These are phyloP conservation scores for Acrodontium crateriforme DNA, from an alignment of 2,329 filamentous ascomycete genomes.

Conservation along the genomic window DNA sequence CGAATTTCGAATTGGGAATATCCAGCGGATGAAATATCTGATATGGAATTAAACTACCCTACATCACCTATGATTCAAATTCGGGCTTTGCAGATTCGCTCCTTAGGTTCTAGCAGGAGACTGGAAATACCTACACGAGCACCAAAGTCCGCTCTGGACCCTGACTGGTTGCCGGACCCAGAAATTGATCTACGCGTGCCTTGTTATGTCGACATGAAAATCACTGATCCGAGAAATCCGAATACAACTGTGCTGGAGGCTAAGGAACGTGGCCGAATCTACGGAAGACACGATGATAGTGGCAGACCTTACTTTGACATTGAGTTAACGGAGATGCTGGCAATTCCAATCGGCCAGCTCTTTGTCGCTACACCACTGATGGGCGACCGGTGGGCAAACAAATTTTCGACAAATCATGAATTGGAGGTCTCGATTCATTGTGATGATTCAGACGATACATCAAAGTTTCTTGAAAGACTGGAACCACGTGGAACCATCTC, in stretches of 20 bases:
- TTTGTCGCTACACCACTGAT: conserved; percentile 6
- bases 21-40: too few relatives aligned
- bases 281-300: conserved; percentile 2
- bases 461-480: conserved; percentile 17
- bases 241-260: too few relatives aligned
- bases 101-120: too few relatives aligned
- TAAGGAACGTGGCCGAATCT: too few relatives aligned
- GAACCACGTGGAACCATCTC: too few relatives aligned
- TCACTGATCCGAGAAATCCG: conserved; percentile 2
- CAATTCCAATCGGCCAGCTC: conserved; percentile 12
- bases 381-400: conserved; percentile 11
- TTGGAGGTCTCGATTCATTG: conserved; percentile 18
- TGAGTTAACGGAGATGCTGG: conserved; percentile 12
- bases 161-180: conserved; percentile 5
- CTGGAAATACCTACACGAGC: too few relatives aligned
- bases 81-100: too few relatives aligned
- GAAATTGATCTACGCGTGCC: conserved; percentile 3
- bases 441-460: conserved; percentile 15
- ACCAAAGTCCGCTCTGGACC: too few relatives aligned
- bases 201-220: conserved; percentile 4
- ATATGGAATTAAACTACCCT: too few relatives aligned
- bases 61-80: too few relatives aligned
- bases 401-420: conserved; percentile 10
- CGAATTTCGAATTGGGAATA: too few relatives aligned
- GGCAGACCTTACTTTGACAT: conserved; percentile 10